Evolutionary conservation across 768 basidiomycete species (phyloP).

Genomic region (Leccinum rimulosum): DNA sequence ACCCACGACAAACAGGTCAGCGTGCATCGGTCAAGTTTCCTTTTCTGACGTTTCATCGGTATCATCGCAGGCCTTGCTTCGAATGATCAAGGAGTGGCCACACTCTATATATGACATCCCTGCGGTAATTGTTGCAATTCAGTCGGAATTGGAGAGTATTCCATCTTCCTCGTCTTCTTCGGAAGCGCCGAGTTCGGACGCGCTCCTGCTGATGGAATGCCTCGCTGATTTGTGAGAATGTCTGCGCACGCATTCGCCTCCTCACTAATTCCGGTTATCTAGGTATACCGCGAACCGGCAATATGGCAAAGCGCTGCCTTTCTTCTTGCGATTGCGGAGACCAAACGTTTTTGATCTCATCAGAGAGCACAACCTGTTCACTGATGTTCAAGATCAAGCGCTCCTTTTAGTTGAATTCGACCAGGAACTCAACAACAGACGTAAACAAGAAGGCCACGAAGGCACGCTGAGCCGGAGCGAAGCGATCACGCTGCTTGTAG

Average conservation of each 20-base stretch:
- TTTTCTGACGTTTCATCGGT: not conserved
- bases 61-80: conserved; percentile 58
- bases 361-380: conserved; percentile 88
- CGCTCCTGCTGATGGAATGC: conserved; percentile 84
- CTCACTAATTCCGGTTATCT: conserved; percentile 1
- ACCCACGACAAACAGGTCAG: conserved; percentile 71
- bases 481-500: conserved; percentile 84
- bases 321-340: conserved; percentile 79
- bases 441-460: conserved; percentile 40
- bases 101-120: conserved; percentile 83
- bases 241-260: not conserved
- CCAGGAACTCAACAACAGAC: conserved; percentile 72
- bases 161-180: conserved; percentile 49
- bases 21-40: not conserved
- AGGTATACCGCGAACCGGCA: conserved; percentile 88
- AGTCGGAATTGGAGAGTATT: conserved; percentile 70
- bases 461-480: conserved; percentile 53
- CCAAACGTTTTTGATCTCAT: conserved; percentile 95
- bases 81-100: conserved; percentile 87
- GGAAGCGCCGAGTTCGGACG: conserved; percentile 42
- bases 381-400: conserved; percentile 92
- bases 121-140: conserved; percentile 87
- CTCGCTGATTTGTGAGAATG: conserved; percentile 78
- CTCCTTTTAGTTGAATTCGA: conserved; percentile 93
- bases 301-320: conserved; percentile 91